phyloP scores from a whole-genome alignment of 2,329 filamentous ascomycete species.

The Ilyonectria mors-panacis region DNA sequence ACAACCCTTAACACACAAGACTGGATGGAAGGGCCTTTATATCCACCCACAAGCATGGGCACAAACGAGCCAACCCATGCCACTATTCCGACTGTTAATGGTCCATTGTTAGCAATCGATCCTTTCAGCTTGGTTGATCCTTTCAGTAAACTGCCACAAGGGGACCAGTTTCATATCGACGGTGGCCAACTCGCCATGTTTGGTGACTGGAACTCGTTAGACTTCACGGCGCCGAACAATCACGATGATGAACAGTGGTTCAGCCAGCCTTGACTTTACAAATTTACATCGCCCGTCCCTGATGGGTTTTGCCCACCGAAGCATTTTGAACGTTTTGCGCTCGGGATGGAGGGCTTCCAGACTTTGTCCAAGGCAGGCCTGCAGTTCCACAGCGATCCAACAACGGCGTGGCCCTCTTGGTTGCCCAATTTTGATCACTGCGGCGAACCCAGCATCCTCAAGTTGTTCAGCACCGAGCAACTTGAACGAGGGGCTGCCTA shows the following conservation, averaged over 20 bases:
- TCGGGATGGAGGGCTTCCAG: neutral
- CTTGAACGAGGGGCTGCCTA: neutral
- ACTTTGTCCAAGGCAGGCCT: neutral
- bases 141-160: neutral
- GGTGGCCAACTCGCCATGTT: neutral
- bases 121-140: neutral
- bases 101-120: neutral
- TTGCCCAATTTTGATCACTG: neutral
- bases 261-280: neutral
- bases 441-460: too few species aligned
- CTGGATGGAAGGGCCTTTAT: neutral
- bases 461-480: too few species aligned
- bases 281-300: neutral
- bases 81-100: neutral
- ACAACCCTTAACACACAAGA: neutral
- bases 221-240: neutral
- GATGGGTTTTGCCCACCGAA: neutral
- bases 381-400: neutral
- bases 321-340: neutral
- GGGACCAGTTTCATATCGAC: neutral
- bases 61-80: neutral
- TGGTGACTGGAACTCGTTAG: neutral
- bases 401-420: neutral
- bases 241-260: neutral
- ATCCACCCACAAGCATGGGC: neutral